Conservation (phyloP, 2,329 filamentous ascomycete genomes). For the Septoria petroselini region DNA sequence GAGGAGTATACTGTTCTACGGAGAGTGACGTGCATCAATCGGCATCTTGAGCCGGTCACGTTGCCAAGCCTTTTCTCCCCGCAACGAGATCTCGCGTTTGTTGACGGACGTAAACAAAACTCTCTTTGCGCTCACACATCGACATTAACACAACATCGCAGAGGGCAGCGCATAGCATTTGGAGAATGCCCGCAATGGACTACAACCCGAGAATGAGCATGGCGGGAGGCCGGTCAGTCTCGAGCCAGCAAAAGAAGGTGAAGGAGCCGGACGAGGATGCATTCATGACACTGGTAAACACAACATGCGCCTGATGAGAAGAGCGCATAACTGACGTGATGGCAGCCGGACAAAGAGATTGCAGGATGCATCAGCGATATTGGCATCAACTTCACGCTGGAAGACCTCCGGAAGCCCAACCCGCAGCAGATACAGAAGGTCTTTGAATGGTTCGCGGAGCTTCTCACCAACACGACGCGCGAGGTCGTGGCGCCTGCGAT, state of each 20-base stretch:
- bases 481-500: slow-evolving; percentile 93
- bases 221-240: slow-evolving; percentile 40
- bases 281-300: slow-evolving; percentile 50
- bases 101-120: background rate
- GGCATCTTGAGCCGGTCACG: too few relatives aligned
- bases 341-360: slow-evolving; percentile 71
- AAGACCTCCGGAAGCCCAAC: slow-evolving; percentile 90
- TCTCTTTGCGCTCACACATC: background rate
- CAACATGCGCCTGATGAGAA: background rate
- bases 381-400: slow-evolving; percentile 79
- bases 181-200: slow-evolving; percentile 43
- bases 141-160: slow-evolving; percentile 3
- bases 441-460: slow-evolving; percentile 94
- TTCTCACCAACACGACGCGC: slow-evolving; percentile 88
- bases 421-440: slow-evolving; percentile 94
- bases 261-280: slow-evolving; percentile 47
- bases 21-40: too few relatives aligned
- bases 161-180: slow-evolving; percentile 11
- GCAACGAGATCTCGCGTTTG: background rate
- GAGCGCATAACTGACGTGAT: slow-evolving; percentile 12
- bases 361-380: slow-evolving; percentile 97
- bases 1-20: too few relatives aligned
- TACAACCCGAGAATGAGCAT: slow-evolving; percentile 53
- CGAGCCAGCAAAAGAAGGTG: slow-evolving; percentile 41
- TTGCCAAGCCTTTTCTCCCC: too few relatives aligned